phyloP scores from a whole-genome alignment of 768 basidiomycete species.

The Pisolithus albus region DNA sequence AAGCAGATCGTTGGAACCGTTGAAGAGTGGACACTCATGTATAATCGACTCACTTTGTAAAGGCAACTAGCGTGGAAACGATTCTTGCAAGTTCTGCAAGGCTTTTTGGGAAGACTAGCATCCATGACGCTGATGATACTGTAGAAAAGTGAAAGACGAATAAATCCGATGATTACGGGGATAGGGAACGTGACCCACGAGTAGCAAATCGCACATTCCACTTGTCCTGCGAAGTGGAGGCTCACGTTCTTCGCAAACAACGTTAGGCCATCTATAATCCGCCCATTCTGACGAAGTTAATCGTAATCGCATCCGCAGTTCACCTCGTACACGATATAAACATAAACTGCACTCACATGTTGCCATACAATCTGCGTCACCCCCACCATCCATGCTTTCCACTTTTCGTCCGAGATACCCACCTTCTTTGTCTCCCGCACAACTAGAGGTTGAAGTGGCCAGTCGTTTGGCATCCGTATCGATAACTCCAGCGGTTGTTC shows the following conservation, averaged over 20 bases:
- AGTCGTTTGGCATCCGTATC: constrained; percentile 80
- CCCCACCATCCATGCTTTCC: constrained; percentile 90
- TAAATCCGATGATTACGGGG: neutral
- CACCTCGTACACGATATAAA: neutral
- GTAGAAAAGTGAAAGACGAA: constrained; percentile 7
- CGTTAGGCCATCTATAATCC: constrained; percentile 78
- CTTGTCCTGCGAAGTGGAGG: constrained; percentile 91
- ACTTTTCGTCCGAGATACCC: constrained; percentile 83
- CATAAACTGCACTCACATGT: constrained; percentile 47
- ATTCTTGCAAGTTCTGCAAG: constrained; percentile 93
- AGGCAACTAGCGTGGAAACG: constrained; percentile 88
- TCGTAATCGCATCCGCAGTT: neutral
- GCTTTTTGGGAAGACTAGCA: constrained; percentile 78
- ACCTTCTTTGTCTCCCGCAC: constrained; percentile 79
- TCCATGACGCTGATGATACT: constrained; percentile 92
- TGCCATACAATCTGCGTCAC: constrained; percentile 88
- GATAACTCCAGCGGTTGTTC: constrained; percentile 90
- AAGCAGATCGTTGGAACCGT: constrained; percentile 1
- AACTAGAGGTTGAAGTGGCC: constrained; percentile 84
- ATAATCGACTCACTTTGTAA: constrained; percentile 57
- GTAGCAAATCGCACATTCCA: constrained; percentile 95
- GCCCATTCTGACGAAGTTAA: constrained; percentile 59
- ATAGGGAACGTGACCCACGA: constrained; percentile 44
- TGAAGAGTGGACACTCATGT: neutral
- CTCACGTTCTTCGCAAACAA: constrained; percentile 93